Evolutionary conservation across 257 asterid genomes (phyloP).

Genomic region (Anisodus tanguticus): DNA sequence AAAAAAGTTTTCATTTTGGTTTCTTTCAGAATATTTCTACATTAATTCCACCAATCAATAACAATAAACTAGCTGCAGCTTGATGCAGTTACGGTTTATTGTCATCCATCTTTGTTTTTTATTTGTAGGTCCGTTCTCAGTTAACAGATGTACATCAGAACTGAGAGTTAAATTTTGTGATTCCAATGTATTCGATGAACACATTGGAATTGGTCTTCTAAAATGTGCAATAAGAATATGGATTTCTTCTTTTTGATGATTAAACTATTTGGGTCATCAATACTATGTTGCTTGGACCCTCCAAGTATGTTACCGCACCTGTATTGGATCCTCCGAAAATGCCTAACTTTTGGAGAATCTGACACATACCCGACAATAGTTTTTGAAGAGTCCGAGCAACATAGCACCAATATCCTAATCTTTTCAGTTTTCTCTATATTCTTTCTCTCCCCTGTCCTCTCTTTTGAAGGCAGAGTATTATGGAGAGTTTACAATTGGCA

Average conservation of each 20-base stretch:
- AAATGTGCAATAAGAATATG: not conserved
- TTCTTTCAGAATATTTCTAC: not conserved
- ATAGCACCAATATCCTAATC: too few species aligned
- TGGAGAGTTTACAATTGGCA: not conserved
- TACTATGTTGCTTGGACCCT: too few species aligned
- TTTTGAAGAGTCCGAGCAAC: too few species aligned
- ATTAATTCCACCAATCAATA: not conserved
- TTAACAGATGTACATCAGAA: not conserved
- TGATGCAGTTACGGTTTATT: not conserved
- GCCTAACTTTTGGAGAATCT: too few species aligned
- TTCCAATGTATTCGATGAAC: not conserved
- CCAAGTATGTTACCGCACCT: too few species aligned
- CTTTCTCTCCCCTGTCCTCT: not conserved
- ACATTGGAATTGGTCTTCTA: not conserved
- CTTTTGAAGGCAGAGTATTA: not conserved
- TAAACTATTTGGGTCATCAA: too few species aligned
- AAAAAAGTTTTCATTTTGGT: not conserved
- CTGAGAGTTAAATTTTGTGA: not conserved
- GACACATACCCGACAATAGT: too few species aligned
- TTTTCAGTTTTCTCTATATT: not conserved
- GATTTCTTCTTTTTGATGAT: not conserved
- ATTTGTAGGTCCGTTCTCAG: not conserved
- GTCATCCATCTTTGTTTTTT: not conserved
- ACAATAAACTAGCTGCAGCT: not conserved
- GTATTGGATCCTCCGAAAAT: too few species aligned